Conservation (phyloP, 1,139 yeast genomes). For the Suhomyces bokatorum region DNA sequence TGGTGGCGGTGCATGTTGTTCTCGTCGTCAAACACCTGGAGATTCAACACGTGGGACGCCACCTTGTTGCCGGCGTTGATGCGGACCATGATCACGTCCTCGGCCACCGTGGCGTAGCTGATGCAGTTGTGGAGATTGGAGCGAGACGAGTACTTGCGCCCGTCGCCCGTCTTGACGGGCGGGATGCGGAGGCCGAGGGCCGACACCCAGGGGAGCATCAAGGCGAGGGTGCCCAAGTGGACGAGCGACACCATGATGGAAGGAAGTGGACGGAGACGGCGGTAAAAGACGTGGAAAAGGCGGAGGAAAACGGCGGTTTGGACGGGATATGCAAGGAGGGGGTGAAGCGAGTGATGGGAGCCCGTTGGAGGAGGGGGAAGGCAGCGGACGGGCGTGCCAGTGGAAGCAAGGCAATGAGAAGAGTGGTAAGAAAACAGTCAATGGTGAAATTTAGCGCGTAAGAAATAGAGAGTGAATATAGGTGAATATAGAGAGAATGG, state of each 20-base stretch:
- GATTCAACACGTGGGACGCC: constrained; percentile 37
- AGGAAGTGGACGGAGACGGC: neutral
- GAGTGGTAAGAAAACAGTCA: too few relatives aligned
- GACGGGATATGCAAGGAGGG: neutral
- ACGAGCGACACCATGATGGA: constrained; percentile 9
- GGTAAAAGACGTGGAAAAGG: neutral
- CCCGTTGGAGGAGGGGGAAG: too few relatives aligned
- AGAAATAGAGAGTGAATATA: too few relatives aligned
- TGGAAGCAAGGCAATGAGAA: too few relatives aligned
- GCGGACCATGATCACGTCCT: constrained; percentile 40
- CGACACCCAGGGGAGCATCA: constrained; percentile 9
- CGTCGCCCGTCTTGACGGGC: constrained; percentile 28
- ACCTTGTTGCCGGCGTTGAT: constrained; percentile 33
- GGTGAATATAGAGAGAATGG: too few relatives aligned
- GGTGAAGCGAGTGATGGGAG: too few relatives aligned
- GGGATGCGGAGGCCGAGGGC: constrained; percentile 26
- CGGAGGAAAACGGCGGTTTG: neutral
- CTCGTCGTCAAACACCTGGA: constrained; percentile 41
- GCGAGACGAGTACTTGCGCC: constrained; percentile 27
- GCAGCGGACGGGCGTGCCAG: too few relatives aligned
- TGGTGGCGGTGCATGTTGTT: constrained; percentile 36
- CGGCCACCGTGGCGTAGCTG: constrained; percentile 38
- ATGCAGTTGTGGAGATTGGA: constrained; percentile 37
- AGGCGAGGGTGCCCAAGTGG: constrained; percentile 1
- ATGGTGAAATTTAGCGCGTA: too few relatives aligned